phyloP scores from a whole-genome alignment of 345 rosid species.

The Citrus hindsii region DNA sequence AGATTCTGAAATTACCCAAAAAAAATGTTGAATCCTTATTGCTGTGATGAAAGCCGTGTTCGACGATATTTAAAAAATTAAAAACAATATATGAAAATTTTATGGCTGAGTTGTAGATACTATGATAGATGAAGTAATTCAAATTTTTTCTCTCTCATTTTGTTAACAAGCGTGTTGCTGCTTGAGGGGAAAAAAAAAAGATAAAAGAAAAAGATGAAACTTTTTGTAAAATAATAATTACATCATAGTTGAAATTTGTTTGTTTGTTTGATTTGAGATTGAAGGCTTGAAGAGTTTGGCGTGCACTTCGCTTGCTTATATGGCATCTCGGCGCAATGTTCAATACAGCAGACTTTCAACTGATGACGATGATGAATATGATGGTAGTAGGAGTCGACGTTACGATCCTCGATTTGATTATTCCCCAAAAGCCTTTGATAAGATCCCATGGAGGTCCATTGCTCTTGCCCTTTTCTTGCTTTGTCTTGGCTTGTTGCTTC shows the following conservation, averaged over 20 bases:
- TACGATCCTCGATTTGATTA: conserved; percentile 74
- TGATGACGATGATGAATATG: conserved; percentile 50
- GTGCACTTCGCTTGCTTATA: conserved; percentile 14
- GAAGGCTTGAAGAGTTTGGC: not conserved
- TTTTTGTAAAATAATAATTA: no score
- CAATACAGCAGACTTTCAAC: conserved; percentile 51
- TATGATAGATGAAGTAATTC: not conserved
- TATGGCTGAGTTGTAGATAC: not conserved
- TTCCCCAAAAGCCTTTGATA: conserved; percentile 54
- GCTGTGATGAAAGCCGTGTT: not conserved
- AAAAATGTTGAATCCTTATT: not conserved
- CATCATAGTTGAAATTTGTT: not conserved
- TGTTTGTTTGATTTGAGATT: not conserved
- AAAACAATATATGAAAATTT: not conserved
- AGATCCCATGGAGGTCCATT: conserved; percentile 81
- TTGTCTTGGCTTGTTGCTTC: conserved; percentile 61
- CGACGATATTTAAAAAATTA: not conserved
- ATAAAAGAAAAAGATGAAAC: no score
- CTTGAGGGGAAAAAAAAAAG: not conserved
- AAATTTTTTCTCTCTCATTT: not conserved
- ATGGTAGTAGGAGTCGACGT: conserved; percentile 24
- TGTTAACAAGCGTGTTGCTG: not conserved
- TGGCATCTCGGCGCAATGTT: conserved; percentile 60
- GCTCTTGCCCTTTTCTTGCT: conserved; percentile 69
- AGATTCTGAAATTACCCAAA: not conserved